phyloP scores from a whole-genome alignment of 176 grass and related monocot genomes.

The Zoysia pacifica region DNA sequence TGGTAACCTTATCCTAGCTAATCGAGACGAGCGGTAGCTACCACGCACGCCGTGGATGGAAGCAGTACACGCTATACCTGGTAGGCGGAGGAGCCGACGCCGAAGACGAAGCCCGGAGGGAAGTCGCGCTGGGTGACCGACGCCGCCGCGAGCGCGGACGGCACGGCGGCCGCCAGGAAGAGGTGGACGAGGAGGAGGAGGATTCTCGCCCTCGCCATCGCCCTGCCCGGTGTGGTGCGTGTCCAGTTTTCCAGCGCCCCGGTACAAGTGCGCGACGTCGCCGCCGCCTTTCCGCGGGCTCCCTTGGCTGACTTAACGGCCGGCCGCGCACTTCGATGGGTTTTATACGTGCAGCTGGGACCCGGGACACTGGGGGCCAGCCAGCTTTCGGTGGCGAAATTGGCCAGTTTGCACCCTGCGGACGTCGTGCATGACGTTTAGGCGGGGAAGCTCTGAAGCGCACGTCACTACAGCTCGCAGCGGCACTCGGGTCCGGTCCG shows the following conservation, averaged over 20 bases:
- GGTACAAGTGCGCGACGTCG: neutral
- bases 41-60: neutral
- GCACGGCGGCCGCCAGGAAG: neutral
- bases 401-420: neutral
- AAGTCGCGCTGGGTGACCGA: conserved; percentile 55
- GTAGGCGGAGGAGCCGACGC: conserved; percentile 68
- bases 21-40: too few species aligned
- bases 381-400: neutral
- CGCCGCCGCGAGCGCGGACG: neutral
- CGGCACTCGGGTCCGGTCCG: too few species aligned
- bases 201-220: neutral
- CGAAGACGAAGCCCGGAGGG: conserved; percentile 62
- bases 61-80: conserved; percentile 37
- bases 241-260: neutral
- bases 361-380: too few species aligned
- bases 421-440: conserved; percentile 32
- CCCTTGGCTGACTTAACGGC: neutral
- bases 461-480: too few species aligned
- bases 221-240: too few species aligned
- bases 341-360: neutral
- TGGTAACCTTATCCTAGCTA: too few species aligned
- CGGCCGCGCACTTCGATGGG: neutral
- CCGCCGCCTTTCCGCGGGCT: neutral
- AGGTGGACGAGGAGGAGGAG: neutral
- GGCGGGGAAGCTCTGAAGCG: neutral